Conservation (phyloP, 192 early-diverging fungal genomes). For the Coemansia sp. region DNA sequence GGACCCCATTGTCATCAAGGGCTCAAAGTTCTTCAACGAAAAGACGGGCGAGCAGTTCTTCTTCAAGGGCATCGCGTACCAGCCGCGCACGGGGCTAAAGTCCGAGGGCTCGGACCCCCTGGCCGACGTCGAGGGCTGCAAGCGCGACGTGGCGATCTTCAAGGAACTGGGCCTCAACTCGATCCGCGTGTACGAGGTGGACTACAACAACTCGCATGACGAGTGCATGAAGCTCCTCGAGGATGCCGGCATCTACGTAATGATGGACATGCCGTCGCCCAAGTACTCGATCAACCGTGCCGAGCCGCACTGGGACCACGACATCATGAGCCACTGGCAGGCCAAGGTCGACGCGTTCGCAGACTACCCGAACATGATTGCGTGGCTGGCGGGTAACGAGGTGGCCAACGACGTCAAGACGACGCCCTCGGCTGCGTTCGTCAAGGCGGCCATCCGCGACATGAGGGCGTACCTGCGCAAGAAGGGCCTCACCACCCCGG, state of each 20-base stretch:
- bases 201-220: conserved; percentile 58
- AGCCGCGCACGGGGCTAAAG: conserved; percentile 50
- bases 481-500: conserved; percentile 52
- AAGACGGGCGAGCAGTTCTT: conserved; percentile 69
- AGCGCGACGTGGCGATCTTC: conserved; percentile 59
- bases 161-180: conserved; percentile 61
- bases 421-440: conserved; percentile 58
- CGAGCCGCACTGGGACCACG: conserved; percentile 54
- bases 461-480: conserved; percentile 56
- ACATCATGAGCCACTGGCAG: conserved; percentile 51
- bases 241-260: conserved; percentile 60
- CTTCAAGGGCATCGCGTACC: conserved; percentile 70
- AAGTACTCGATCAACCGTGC: conserved; percentile 58
- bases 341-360: conserved; percentile 63
- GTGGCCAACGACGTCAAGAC: conserved; percentile 61
- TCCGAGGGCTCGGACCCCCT: conserved; percentile 52
- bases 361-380: conserved; percentile 57
- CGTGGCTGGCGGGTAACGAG: conserved; percentile 72
- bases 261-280: conserved; percentile 60
- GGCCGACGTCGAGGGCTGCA: conserved; percentile 55
- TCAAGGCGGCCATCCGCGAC: conserved; percentile 63
- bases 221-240: conserved; percentile 64
- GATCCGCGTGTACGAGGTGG: conserved; percentile 68
- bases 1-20: conserved; percentile 63
- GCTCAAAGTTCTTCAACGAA: conserved; percentile 63